Evolutionary conservation across 1,284 basidiomycete genomes (phyloP), one percentile per base, ranked within the genome.

Genomic region (Neolentinus lepideus): DNA sequence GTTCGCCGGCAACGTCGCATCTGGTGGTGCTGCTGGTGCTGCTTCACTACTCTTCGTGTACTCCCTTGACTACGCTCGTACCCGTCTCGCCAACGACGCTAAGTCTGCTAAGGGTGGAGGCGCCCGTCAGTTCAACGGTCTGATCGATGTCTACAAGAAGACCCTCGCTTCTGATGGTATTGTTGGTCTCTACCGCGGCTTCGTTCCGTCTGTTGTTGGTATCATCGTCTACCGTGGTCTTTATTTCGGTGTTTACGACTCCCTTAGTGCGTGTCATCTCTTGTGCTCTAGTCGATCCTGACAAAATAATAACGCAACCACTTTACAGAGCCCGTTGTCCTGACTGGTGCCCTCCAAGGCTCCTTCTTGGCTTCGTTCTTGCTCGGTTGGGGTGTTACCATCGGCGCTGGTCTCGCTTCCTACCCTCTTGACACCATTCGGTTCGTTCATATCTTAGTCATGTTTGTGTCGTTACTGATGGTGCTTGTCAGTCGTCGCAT

Each of bases 151-250:
- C 63, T 96, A 95, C 81, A 86, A 71, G 71, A 95, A 96, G 85
- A 96, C 93, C 56, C 82, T 95, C 60, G 91, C 91, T 36, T 84
- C 88, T 21, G 91, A 94, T 67, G 91, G 92, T 83, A 76, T 93
- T 67, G 85, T 83, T 60, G 91, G 91, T 78, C 88, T 96, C 67
- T 96, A 96, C 81, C 92, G 93, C 83, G 93, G 93, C 58, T 95
- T 96, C 75, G 83, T 94, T 58, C 94, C 93, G 62, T 96, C 94
- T 52, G 92, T 96, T 59, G 91, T 91, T 63, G 93, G 93, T 75
- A 96, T 96, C 76, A 84, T 96, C 64, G 94, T 96, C 66, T 96
- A 96, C 83, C 92, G 93, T 78, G 94, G 92, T 83, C 88, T 94
- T 66, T 92, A 93, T 81, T 94, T 94, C 68, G 92, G 92, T 88